phyloP scores from a whole-genome alignment of 768 basidiomycete species.

The Leccinum disarticulatum region DNA sequence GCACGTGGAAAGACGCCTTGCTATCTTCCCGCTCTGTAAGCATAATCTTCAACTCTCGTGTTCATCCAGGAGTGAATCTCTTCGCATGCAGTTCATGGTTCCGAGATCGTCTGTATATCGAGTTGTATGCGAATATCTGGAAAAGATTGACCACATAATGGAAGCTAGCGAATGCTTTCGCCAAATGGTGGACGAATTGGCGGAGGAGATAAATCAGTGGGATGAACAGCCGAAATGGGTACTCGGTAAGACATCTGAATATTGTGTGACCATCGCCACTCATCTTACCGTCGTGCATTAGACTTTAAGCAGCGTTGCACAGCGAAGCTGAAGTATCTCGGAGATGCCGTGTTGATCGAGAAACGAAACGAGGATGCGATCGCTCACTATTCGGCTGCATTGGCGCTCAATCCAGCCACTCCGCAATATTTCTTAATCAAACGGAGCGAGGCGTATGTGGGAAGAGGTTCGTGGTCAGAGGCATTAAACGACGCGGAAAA shows the following conservation, averaged over 20 bases:
- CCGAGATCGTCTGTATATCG: background rate
- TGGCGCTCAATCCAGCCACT: background rate
- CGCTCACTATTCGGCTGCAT: background rate
- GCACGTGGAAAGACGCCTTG: background rate
- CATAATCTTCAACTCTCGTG: rapidly evolving
- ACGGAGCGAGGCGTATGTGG: background rate
- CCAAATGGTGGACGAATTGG: background rate
- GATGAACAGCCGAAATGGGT: background rate
- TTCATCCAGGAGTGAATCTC: background rate
- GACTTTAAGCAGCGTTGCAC: background rate
- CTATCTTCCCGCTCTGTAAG: background rate
- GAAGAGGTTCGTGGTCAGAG: background rate
- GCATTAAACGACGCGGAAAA: background rate
- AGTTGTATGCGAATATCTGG: background rate
- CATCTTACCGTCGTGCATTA: background rate
- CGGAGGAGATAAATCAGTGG: background rate
- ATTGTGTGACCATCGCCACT: background rate
- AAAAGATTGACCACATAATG: background rate
- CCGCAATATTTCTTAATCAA: background rate
- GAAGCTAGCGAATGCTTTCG: background rate
- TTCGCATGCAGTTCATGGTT: background rate
- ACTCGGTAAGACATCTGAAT: background rate
- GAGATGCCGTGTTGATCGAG: background rate
- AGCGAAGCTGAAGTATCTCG: background rate
- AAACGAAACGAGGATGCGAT: background rate